Conservation (phyloP, 2,329 filamentous ascomycete genomes). For the Eurotiales sp. region DNA sequence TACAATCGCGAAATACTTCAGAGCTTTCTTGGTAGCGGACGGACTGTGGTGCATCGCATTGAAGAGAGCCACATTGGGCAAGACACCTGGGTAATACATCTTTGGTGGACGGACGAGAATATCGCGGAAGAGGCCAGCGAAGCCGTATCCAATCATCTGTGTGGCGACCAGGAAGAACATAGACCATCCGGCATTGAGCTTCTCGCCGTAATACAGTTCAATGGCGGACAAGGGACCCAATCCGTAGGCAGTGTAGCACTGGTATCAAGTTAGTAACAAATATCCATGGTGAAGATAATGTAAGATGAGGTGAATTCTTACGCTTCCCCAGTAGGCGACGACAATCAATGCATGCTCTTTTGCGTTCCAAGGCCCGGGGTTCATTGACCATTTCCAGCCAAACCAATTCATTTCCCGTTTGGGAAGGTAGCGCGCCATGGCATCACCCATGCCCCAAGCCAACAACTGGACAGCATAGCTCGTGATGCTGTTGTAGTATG, state of each 20-base stretch:
- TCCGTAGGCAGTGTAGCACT: conserved; percentile 2
- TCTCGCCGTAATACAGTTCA: conserved; percentile 3
- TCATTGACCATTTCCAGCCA: conserved; percentile 2
- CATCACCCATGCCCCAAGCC: conserved; percentile 2
- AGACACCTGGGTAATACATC: conserved; percentile 5
- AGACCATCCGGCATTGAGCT: conserved; percentile 3
- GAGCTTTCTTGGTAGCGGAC: conserved; percentile 2
- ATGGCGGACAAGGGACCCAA: conserved; percentile 1
- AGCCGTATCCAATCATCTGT: conserved; percentile 6
- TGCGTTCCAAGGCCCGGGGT: conserved; percentile 4
- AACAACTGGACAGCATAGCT: conserved; percentile 8
- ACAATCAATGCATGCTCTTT: conserved; percentile 7
- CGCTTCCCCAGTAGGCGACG: conserved; percentile 4
- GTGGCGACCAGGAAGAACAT: conserved; percentile 2
- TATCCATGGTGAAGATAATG: background rate
- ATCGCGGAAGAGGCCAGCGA: conserved; percentile 1
- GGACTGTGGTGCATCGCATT: conserved; percentile 5
- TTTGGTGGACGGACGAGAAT: conserved; percentile 1
- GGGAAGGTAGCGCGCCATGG: background rate
- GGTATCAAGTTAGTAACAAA: background rate
- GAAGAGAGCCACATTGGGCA: conserved; percentile 6
- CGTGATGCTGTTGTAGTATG: background rate
- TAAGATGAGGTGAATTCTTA: background rate
- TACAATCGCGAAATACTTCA: background rate
- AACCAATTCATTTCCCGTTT: background rate